These are phyloP conservation scores for Proliferodiscus dingleyae DNA, from an alignment of 2,329 filamentous ascomycete species.

Conservation along the genomic window DNA sequence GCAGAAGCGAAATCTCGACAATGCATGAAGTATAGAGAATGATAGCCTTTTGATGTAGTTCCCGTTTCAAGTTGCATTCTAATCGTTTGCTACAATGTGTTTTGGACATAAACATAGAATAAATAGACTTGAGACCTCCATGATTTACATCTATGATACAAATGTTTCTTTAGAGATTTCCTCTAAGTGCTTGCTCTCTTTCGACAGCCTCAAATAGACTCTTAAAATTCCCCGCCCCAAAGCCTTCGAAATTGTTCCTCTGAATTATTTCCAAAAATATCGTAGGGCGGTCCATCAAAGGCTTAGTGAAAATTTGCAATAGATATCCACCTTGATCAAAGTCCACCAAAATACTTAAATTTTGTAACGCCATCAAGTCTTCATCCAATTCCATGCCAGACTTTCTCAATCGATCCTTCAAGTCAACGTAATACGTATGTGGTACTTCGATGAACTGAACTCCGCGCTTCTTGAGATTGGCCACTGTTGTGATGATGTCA, in stretches of 20 bases:
- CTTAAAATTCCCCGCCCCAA: conserved; percentile 95
- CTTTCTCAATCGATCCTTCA: conserved; percentile 64
- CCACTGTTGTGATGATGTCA: conserved; percentile 74
- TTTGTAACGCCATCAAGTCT: conserved; percentile 71
- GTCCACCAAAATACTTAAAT: conserved; percentile 84
- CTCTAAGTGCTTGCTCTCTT: conserved; percentile 79
- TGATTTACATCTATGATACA: too few species aligned
- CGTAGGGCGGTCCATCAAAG: conserved; percentile 88
- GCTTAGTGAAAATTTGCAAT: conserved; percentile 73
- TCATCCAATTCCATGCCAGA: conserved; percentile 64
- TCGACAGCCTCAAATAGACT: conserved; percentile 93
- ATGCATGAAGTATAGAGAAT: too few species aligned
- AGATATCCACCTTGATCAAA: conserved; percentile 92
- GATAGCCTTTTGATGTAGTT: too few species aligned
- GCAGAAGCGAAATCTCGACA: too few species aligned
- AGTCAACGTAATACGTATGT: conserved; percentile 72
- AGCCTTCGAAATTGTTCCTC: conserved; percentile 82
- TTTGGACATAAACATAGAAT: too few species aligned
- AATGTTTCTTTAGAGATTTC: conserved; percentile 76
- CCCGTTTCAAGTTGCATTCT: too few species aligned
- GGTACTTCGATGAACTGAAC: conserved; percentile 93
- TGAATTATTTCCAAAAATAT: conserved; percentile 98
- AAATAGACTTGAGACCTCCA: too few species aligned
- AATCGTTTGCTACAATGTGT: too few species aligned
- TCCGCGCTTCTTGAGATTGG: conserved; percentile 72